Conservation (phyloP, 768 basidiomycete genomes). For the Dentipellis fragilis region DNA sequence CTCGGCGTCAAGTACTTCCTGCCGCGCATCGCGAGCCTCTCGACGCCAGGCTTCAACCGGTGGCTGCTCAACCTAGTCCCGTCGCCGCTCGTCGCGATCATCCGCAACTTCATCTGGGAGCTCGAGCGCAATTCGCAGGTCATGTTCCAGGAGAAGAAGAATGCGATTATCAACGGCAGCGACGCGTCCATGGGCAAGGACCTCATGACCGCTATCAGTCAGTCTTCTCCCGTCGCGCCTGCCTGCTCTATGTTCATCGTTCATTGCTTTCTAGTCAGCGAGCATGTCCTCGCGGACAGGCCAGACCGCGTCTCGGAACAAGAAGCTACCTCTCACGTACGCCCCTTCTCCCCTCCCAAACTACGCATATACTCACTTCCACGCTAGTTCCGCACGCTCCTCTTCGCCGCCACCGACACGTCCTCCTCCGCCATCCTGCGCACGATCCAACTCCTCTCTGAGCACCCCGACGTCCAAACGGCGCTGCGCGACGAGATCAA, state of each 20-base stretch:
- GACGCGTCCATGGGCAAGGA: not conserved
- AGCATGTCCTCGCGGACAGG: not conserved
- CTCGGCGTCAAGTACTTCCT: not conserved
- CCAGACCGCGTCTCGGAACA: not conserved
- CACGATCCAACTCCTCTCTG: not conserved
- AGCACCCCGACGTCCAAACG: not conserved
- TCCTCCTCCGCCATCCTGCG: not conserved
- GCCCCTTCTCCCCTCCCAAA: no score
- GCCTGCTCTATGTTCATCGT: no score
- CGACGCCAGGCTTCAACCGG: not conserved
- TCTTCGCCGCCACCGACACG: not conserved
- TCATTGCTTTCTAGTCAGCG: no score
- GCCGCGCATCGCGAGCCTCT: not conserved
- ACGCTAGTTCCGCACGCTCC: not conserved
- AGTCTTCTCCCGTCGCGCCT: no score
- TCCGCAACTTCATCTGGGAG: not conserved
- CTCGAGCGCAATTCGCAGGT: not conserved
- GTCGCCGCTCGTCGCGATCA: not conserved
- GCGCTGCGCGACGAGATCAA: not conserved
- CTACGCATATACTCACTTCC: no score
- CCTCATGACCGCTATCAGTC: not conserved
- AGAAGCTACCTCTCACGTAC: not conserved
- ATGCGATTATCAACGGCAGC: not conserved
- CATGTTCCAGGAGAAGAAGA: not conserved
- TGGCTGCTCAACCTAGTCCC: not conserved